Evolutionary conservation across 2,329 filamentous ascomycete genomes (phyloP).

Genomic region (Arthrobotrys sphaeroides): DNA sequence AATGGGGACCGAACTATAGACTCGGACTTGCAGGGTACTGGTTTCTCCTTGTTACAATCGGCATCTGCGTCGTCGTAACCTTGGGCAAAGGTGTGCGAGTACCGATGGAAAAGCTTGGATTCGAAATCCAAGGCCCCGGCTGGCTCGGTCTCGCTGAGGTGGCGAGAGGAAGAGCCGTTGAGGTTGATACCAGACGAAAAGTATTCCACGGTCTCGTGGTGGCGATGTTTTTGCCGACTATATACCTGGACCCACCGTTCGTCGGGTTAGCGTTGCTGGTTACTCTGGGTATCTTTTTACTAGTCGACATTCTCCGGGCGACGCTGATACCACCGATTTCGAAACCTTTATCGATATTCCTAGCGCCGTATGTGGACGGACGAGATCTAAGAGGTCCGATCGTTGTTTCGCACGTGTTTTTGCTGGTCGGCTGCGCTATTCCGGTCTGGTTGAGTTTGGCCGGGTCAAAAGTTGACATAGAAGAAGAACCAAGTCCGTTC

Average conservation of each 20-base stretch:
- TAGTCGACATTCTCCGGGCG: constrained; percentile 88
- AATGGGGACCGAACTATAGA: constrained; percentile 50
- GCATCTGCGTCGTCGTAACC: constrained; percentile 42
- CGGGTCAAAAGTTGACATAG: constrained; percentile 12
- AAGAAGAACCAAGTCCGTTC: constrained; percentile 8
- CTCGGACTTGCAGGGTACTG: constrained; percentile 62
- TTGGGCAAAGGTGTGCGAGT: constrained; percentile 30
- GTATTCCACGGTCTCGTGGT: constrained; percentile 99
- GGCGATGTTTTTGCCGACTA: constrained; percentile 87
- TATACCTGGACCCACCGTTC: constrained; percentile 86
- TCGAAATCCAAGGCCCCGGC: constrained; percentile 56
- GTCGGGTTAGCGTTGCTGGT: constrained; percentile 80
- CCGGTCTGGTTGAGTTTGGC: constrained; percentile 74
- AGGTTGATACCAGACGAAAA: constrained; percentile 95
- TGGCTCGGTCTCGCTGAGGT: constrained; percentile 75
- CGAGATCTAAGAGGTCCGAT: constrained; percentile 91
- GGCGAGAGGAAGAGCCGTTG: constrained; percentile 82
- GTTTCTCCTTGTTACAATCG: constrained; percentile 32
- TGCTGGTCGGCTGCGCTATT: constrained; percentile 92
- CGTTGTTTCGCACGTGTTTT: constrained; percentile 94
- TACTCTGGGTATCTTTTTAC: constrained; percentile 82
- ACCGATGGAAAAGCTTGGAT: constrained; percentile 45
- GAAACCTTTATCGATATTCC: constrained; percentile 82
- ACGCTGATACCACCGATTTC: constrained; percentile 91
- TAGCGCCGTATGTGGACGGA: constrained; percentile 93